Evolutionary conservation across 148 eudicot genomes (phyloP).

Genomic region (Camellia granthamiana): DNA sequence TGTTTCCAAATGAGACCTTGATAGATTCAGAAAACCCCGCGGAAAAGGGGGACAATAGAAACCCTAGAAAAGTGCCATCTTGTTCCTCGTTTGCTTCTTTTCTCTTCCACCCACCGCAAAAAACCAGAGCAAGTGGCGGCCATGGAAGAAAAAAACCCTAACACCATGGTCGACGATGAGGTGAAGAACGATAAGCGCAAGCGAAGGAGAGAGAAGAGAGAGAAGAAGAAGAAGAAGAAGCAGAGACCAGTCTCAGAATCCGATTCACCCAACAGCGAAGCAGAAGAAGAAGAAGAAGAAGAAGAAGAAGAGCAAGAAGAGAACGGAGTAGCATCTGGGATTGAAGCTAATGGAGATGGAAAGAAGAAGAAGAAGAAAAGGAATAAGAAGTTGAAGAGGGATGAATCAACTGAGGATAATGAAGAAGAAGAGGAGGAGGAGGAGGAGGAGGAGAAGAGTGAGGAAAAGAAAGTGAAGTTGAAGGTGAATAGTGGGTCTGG

Average conservation of each 20-base stretch:
- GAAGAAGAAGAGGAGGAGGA: conserved; percentile 18
- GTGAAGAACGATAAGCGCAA: conserved; percentile 14
- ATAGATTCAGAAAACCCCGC: too few species aligned
- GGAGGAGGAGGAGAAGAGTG: background rate
- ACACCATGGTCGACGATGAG: background rate
- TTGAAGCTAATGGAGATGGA: background rate
- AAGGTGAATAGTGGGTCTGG: conserved; percentile 45
- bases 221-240: conserved; percentile 6
- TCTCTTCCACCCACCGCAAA: background rate
- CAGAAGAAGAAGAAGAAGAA: background rate
- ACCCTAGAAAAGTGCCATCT: background rate
- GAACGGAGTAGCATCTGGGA: background rate
- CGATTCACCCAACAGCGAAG: background rate
- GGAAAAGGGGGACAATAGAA: too few species aligned
- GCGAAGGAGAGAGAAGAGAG: conserved; percentile 9
- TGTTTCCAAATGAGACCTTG: too few species aligned
- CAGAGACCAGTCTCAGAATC: background rate
- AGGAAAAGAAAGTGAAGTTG: conserved; percentile 27
- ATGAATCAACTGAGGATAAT: background rate
- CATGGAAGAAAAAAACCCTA: conserved; percentile 13
- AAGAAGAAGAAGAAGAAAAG: conserved; percentile 6
- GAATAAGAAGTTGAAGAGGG: background rate
- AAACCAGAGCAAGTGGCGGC: conserved; percentile 6
- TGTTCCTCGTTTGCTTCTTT: background rate
- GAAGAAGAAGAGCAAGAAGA: background rate